A percentile compares a stretch with the other conserved stretches of the same genome.
Conservation (phyloP, 768 basidiomycete genomes). For the Lenzites betulinus region DNA sequence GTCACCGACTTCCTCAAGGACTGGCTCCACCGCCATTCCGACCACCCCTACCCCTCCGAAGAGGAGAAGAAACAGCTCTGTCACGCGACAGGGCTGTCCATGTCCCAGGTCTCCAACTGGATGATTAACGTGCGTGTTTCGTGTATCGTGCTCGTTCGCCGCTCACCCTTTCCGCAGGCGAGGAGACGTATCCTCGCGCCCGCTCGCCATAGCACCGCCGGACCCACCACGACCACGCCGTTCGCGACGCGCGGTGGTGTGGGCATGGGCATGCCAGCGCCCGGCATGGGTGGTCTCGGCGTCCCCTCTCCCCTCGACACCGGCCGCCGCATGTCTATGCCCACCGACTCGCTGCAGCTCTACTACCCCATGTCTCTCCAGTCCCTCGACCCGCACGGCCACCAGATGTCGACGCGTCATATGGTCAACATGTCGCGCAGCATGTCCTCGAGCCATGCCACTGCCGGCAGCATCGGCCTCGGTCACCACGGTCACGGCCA, state of each 20-base stretch:
- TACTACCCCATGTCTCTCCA: constrained; percentile 82
- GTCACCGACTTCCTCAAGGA: constrained; percentile 88
- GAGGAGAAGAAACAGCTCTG: constrained; percentile 91
- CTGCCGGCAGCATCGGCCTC: constrained; percentile 23
- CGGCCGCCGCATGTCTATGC: constrained; percentile 64
- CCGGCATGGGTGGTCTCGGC: constrained; percentile 34
- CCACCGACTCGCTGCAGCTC: constrained; percentile 69
- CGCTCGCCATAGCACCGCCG: constrained; percentile 72
- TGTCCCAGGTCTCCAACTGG: constrained; percentile 92
- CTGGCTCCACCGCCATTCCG: constrained; percentile 85
- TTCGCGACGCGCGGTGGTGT: constrained; percentile 49
- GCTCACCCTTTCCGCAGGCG: constrained; percentile 48
- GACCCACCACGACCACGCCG: constrained; percentile 77
- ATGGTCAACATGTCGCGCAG: constrained; percentile 33
- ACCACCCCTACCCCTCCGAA: constrained; percentile 88
- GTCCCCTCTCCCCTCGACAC: constrained; percentile 36
- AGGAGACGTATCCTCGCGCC: constrained; percentile 82
- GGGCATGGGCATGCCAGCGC: constrained; percentile 27
- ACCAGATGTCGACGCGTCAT: constrained; percentile 27
- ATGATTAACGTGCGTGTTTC: constrained; percentile 77
- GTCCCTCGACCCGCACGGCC: constrained; percentile 37
- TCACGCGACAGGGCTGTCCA: constrained; percentile 81
- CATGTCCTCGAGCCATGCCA: constrained; percentile 28
- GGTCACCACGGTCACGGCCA: constrained; percentile 24
- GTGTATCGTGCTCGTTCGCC: not conserved